Evolutionary conservation across 2,329 filamentous ascomycete species (phyloP).

Genomic region (Cryphonectria nitschkei): DNA sequence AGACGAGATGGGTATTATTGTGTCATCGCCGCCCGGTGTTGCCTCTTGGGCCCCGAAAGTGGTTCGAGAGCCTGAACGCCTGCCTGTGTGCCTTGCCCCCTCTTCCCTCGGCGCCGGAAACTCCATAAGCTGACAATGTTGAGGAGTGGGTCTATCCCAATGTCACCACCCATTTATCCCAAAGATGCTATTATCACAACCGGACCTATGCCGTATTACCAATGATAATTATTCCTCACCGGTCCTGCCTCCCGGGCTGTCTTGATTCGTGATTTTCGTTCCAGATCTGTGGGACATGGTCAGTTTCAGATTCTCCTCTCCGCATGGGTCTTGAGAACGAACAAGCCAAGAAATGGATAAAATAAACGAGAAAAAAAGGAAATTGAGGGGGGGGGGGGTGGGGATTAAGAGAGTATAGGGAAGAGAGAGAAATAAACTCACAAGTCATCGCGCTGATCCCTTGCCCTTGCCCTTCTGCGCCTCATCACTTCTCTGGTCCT

Average conservation of each 20-base stretch:
- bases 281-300: not conserved
- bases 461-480: slow-evolving; percentile 8
- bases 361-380: too few species aligned
- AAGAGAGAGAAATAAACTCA: slow-evolving; percentile 6
- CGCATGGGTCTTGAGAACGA: not conserved
- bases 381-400: rapidly evolving
- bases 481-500: not conserved
- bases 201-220: not conserved
- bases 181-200: slow-evolving; percentile 1
- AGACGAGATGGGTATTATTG: slow-evolving; percentile 24
- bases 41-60: not conserved
- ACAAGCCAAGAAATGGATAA: not conserved
- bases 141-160: slow-evolving; percentile 8
- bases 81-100: slow-evolving; percentile 10
- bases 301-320: not conserved
- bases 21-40: not conserved
- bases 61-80: not conserved
- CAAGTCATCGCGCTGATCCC: slow-evolving; percentile 11
- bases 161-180: not conserved
- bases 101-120: slow-evolving; percentile 1
- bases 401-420: not conserved
- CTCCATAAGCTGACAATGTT: slow-evolving; percentile 8
- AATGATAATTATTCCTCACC: not conserved
- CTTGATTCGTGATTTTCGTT: not conserved
- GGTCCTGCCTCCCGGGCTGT: slow-evolving; percentile 10